phyloP scores from a whole-genome alignment of 768 basidiomycete species.

The Russula sp. region DNA sequence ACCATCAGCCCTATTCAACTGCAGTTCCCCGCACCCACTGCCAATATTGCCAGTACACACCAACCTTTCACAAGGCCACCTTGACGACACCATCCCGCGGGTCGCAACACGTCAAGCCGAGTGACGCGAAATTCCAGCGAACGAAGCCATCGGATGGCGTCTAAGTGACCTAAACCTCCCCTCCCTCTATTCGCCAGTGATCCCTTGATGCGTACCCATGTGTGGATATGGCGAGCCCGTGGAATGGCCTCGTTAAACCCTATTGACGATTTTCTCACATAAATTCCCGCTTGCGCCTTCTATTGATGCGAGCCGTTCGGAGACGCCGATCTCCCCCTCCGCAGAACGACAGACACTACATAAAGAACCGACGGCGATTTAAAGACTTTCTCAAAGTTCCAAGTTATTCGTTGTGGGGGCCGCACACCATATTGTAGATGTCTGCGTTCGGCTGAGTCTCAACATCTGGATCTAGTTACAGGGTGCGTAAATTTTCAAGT shows the following conservation, averaged over 20 bases:
- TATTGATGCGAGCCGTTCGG: slow-evolving; percentile 2
- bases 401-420: neutral
- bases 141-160: neutral
- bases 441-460: neutral
- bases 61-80: too few species aligned
- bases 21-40: neutral
- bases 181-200: neutral
- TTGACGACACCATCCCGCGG: neutral
- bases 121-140: neutral
- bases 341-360: neutral
- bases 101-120: neutral
- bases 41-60: neutral
- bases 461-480: neutral
- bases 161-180: too few species aligned
- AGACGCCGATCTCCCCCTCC: neutral
- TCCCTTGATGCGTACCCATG: neutral
- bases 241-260: neutral
- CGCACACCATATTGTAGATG: neutral
- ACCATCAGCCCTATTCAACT: neutral
- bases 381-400: neutral
- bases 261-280: slow-evolving; percentile 1
- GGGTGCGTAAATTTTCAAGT: neutral
- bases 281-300: neutral
- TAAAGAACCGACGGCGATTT: neutral
- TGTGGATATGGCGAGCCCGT: neutral